Conservation (phyloP, 306 rosid genomes). For the Gynostemma pentaphyllum region DNA sequence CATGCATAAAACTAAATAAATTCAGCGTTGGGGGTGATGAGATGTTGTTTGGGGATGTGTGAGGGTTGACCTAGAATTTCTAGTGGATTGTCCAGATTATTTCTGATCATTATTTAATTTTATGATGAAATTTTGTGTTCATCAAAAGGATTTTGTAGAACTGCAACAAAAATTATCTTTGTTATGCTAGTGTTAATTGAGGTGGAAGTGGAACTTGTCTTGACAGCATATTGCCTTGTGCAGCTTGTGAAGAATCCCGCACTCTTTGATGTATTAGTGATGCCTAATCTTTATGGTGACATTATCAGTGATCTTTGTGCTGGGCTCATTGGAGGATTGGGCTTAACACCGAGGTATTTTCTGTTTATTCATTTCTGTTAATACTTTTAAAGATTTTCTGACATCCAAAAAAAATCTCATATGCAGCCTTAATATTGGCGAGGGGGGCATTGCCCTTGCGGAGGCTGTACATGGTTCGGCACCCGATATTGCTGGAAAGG, state of each 20-base stretch:
- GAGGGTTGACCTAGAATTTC: not conserved
- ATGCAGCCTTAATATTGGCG: conserved; percentile 89
- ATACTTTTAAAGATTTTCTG: not conserved
- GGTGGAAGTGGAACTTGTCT: not conserved
- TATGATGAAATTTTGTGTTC: not conserved
- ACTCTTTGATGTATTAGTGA: conserved; percentile 91
- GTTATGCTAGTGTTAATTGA: conserved; percentile 4
- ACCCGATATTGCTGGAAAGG: conserved; percentile 99
- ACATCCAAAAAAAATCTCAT: conserved; percentile 18
- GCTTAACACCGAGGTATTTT: conserved; percentile 84
- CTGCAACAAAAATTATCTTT: not conserved
- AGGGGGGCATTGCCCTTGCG: conserved; percentile 98
- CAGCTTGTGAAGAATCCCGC: conserved; percentile 99
- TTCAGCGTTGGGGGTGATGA: not conserved
- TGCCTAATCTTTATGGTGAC: conserved; percentile 99
- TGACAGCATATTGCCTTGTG: conserved; percentile 11
- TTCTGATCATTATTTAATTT: not conserved
- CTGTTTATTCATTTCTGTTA: not conserved
- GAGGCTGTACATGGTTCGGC: conserved; percentile 99
- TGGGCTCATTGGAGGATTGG: conserved; percentile 95
- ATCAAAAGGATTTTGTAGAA: not conserved
- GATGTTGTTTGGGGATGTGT: not conserved
- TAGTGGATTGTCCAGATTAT: not conserved
- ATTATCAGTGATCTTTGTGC: conserved; percentile 99
- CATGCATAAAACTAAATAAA: not conserved